Evolutionary conservation across 257 asterid genomes (phyloP), one percentile per base, ranked within the genome.

Genomic region (Linaria vulgaris): DNA sequence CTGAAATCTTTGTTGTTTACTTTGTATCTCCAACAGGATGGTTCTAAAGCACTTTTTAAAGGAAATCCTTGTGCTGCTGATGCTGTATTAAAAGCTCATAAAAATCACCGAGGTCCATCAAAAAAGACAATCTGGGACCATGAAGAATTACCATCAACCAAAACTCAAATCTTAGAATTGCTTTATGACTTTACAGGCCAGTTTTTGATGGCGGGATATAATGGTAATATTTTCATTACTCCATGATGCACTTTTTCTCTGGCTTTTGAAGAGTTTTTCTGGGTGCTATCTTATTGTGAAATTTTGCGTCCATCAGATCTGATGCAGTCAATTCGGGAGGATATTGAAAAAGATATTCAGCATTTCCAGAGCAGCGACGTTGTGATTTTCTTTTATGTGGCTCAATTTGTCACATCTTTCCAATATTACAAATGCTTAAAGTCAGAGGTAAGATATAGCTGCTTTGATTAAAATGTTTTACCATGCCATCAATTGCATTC

Each of bases 271-370:
- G 66, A 49, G 41, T 56, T 15, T 22, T 22, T 59, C 43, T 65
- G 65, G 71, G n/a, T n/a, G n/a, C n/a, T n/a, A n/a, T n/a, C 51
- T 12, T 56, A 63, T 67, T 53, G 60, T 57, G 14, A 55, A 31
- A 20, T 70, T 77, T 62, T 43, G 47, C 56, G 45, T 47, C 55
- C 39, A 20, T 55, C 82, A 92, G 99, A 78, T 70, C 53, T 92
- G 72, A 83, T 86, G 94, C 88, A 81, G 86, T 87, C 99, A 15
- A 74, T 92, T 58, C 89, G 83, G 13, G 91, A 92, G 70, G 96
- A 92, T 77, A 85, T 92, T 71, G 94, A 79, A 7, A 83, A 83
- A 78, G 99, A 92, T 61, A 88, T 76, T 70, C 95, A 72, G 66
- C 83, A 85, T 51, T 57, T 92, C 73, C 90, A 87, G 68, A 84